Conservation (phyloP, 108 stramenopile genomes). For the Conticribra weissflogii region DNA sequence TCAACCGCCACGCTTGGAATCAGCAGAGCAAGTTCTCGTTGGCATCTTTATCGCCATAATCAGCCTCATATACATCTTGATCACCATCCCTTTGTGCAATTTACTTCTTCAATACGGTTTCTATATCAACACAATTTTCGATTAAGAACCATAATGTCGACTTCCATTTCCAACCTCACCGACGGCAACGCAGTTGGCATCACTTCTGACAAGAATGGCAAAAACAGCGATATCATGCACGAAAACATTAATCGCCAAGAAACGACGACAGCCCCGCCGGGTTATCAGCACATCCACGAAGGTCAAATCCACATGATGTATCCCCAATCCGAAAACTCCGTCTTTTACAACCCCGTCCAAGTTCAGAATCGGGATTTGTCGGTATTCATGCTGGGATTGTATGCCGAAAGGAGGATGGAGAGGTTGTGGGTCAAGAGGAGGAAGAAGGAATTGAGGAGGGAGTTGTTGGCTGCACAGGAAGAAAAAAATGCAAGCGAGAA, state of each 20-base stretch:
- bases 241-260: not conserved
- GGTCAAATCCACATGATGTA: slow-evolving; percentile 73
- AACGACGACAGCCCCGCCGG: slow-evolving; percentile 1
- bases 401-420: slow-evolving; percentile 80
- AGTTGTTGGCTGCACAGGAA: slow-evolving; percentile 27
- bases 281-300: slow-evolving; percentile 54
- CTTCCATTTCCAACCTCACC: not conserved
- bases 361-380: slow-evolving; percentile 96
- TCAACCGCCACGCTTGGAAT: too few relatives aligned
- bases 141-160: not conserved
- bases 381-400: slow-evolving; percentile 87
- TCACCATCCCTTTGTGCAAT: too few relatives aligned
- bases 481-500: too few relatives aligned
- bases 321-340: slow-evolving; percentile 74
- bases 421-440: slow-evolving; percentile 54
- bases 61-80: too few relatives aligned
- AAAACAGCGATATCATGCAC: not conserved
- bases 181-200: not conserved
- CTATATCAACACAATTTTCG: too few relatives aligned
- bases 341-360: slow-evolving; percentile 99
- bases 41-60: too few relatives aligned
- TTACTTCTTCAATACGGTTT: too few relatives aligned
- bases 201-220: not conserved
- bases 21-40: too few relatives aligned
- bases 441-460: slow-evolving; percentile 58